Conservation (phyloP, 768 basidiomycete genomes). For the Termitomyces sp. region DNA sequence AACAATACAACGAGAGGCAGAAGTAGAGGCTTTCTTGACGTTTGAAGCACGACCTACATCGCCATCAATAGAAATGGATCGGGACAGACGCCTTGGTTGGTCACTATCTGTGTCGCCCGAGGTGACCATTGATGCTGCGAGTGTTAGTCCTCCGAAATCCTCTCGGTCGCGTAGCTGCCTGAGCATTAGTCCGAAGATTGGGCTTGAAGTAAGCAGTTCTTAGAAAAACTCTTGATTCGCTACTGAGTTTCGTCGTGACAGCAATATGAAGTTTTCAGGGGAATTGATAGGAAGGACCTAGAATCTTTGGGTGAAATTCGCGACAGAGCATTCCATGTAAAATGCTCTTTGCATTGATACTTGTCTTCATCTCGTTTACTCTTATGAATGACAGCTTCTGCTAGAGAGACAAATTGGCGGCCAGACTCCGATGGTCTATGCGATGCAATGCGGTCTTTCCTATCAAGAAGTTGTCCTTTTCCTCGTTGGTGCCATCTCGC, state of each 20-base stretch:
- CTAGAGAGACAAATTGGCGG: constrained; percentile 72
- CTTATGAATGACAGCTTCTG: constrained; percentile 45
- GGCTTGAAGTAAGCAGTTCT: constrained; percentile 39
- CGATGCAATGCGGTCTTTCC: constrained; percentile 70
- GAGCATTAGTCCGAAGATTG: constrained; percentile 32
- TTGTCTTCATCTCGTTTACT: background rate
- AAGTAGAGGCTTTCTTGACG: constrained; percentile 47
- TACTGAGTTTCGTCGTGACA: constrained; percentile 10
- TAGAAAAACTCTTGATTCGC: background rate
- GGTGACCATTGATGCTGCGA: constrained; percentile 2
- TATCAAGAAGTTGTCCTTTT: constrained; percentile 83
- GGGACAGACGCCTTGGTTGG: constrained; percentile 6
- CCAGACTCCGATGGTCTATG: constrained; percentile 85
- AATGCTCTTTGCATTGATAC: constrained; percentile 4
- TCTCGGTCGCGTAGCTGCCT: background rate
- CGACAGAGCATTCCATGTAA: constrained; percentile 72
- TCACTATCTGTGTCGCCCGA: constrained; percentile 16
- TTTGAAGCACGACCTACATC: constrained; percentile 41
- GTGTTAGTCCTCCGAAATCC: constrained; percentile 6
- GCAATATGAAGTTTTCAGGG: constrained; percentile 66
- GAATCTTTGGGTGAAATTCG: constrained; percentile 78
- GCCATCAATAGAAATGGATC: constrained; percentile 16
- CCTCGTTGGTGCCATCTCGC: constrained; percentile 83
- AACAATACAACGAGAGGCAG: constrained; percentile 74
- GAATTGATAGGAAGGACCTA: constrained; percentile 81